Base-by-base conservation (phyloP, 2,329 filamentous ascomycete genomes). In the Monilinia laxa region DNA sequence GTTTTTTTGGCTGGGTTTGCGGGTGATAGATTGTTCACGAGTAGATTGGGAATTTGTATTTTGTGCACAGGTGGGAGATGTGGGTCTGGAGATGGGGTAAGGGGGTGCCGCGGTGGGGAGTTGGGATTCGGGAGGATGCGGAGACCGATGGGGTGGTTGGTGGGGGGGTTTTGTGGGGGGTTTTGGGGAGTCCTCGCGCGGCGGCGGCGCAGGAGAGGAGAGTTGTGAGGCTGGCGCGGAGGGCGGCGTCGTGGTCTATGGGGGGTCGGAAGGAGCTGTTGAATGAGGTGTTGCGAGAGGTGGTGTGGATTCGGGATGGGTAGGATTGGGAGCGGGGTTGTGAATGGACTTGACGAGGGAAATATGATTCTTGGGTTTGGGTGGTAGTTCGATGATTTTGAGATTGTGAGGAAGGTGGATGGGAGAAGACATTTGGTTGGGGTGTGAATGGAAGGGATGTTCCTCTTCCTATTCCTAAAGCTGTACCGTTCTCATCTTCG, bases 161-260 rank as follows among this genome's bases (percentile, higher is more conserved):
- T 69, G 3, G 68, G 67, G 3, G 31, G 12, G 9, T 42, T 52
- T 42, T 67, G 66, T 10, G 57, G 76, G 70, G 60, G 77, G 56
- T 73, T 67, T 62, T 97, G 0, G 90, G 87, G 20, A 95, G 81
- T 4, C 90, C 90, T 54, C 95, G 86, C 1, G 94, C 95, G 0
- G 94, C 95, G 0, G 94, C 95, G 3, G 93, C 93, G 0, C 93
- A 94, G 74, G 94, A 97, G 16, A 99, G 85, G 16, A 99, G 84
- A 0, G 95, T 98, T 0, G 93, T 97, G n/a, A 99, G 83, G 59
- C 92, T 97, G 25, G 95, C 93, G 45, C 95, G 89, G 14, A 99
- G 83, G 2, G 93, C 95, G 40, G 93, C 95, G 73, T 99, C 95
- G 73, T 98, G 93, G 73, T 98, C 93, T 58, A 91, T 89, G 72